These are phyloP conservation scores for Exophiala alcalophila DNA, from an alignment of 2,329 filamentous ascomycete species.

Conservation along the genomic window DNA sequence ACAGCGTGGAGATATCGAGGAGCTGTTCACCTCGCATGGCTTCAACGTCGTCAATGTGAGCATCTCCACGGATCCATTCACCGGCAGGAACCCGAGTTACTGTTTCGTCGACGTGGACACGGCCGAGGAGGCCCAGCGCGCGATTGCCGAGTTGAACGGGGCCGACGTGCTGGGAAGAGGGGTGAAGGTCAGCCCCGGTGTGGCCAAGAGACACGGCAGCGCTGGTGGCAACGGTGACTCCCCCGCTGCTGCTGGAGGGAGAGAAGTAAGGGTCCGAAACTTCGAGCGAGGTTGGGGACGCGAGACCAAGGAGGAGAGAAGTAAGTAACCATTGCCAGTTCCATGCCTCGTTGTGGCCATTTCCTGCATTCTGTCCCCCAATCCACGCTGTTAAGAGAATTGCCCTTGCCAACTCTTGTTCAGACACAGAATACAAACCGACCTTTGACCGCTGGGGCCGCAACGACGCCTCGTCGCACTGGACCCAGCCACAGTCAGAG, in stretches of 20 bases:
- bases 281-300: conserved; percentile 18
- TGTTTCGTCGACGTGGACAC: conserved; percentile 68
- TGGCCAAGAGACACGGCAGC: conserved; percentile 39
- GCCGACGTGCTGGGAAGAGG: conserved; percentile 56
- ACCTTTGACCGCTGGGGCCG: conserved; percentile 45
- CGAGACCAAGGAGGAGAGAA: conserved; percentile 21
- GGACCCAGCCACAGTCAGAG: conserved; percentile 32
- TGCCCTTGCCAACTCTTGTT: not conserved
- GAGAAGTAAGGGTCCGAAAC: conserved; percentile 19
- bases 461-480: conserved; percentile 39
- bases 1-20: conserved; percentile 50
- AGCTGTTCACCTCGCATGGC: conserved; percentile 45
- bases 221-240: conserved; percentile 4
- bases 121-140: conserved; percentile 55
- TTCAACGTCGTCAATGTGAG: conserved; percentile 55
- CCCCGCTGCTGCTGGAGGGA: conserved; percentile 6
- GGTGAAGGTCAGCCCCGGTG: conserved; percentile 63
- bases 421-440: conserved; percentile 25
- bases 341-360: not conserved
- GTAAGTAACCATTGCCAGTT: conserved; percentile 6
- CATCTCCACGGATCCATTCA: conserved; percentile 67
- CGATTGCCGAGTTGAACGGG: conserved; percentile 57
- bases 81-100: conserved; percentile 67
- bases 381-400: no score
- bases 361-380: not conserved